Conservation (phyloP, 164 flowering plant species). For the Aristolochia fimbriata region DNA sequence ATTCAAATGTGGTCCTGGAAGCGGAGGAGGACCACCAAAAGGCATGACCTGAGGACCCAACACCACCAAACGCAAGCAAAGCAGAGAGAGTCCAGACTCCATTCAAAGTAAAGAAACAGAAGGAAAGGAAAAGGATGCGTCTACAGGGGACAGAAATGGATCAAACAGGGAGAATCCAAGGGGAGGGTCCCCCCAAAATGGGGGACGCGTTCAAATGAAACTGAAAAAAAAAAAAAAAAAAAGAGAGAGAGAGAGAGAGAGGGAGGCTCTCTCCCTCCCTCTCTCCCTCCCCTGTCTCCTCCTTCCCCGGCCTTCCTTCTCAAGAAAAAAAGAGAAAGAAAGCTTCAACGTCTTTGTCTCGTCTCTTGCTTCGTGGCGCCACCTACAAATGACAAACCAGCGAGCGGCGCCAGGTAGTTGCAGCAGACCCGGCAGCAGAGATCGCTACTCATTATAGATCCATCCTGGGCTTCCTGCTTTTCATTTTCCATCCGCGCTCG, state of each 20-base stretch:
- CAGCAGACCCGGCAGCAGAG: no score
- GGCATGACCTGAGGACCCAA: no score
- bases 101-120: background rate
- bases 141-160: background rate
- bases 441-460: no score
- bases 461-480: no score
- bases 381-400: background rate
- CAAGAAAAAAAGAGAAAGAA: constrained; percentile 4
- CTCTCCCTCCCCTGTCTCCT: no score
- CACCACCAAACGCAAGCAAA: no score
- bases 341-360: constrained; percentile 11
- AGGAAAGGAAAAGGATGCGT: background rate
- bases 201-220: background rate
- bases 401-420: background rate
- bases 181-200: no score
- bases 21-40: no score
- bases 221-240: background rate
- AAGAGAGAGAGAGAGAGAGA: background rate
- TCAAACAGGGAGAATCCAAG: background rate
- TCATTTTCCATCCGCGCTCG: no score
- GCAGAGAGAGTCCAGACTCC: background rate
- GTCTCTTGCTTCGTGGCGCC: constrained; percentile 4
- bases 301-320: constrained; percentile 3
- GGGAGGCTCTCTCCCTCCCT: background rate
- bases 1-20: no score